Evolutionary conservation across 495 filamentous ascomycete genomes (phyloP), one percentile per base, ranked within the genome.

Genomic region (Talaromyces trachyspermus): DNA sequence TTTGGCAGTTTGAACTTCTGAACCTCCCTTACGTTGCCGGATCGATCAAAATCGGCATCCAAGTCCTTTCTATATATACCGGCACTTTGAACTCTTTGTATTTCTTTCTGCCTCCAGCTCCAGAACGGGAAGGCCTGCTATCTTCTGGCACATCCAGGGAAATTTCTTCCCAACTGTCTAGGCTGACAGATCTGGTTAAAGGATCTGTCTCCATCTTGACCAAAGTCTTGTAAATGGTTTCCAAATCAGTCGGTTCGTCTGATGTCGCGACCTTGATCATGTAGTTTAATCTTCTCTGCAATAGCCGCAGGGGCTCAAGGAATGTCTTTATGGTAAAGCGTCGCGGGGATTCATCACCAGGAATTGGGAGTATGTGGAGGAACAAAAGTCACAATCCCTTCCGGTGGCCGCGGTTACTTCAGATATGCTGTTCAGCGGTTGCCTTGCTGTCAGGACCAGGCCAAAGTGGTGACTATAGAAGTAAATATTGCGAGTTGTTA

Each of bases 401-500:
- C 91, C 94, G 19, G 86, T 80, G 9, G 89, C 88, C 32, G 88
- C 86, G 17, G 89, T 96, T 37, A 97, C 86, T 60, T 96, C 92
- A 29, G 76, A 76, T 49, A 97, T 85, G 46, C 67, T 78, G n/a
- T 79, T 74, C 36, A 98, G 71, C 27, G 74, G 77, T 26, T 88
- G 76, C 15, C 76, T 77, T 26, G 88, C 86, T 1, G 88, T 89
- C 38, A 96, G 70, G 0, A 95, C 87, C 22, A 98, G 72, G n/a
- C 92, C 92, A 55, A 94, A 76, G 53, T 95, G 84, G 59, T 97
- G 81, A 44, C 89, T 94, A 67, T 95, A 98, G 61, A 98, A 98
- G 57, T 94, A 96, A 50, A 97, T 78, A 26, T 89, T 82, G 42
- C 79, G 79, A 3, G 80, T 74, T 1, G 94, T 97, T 37, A 95